phyloP scores from a whole-genome alignment of 345 rosid species.

The Gossypioides kirkii region DNA sequence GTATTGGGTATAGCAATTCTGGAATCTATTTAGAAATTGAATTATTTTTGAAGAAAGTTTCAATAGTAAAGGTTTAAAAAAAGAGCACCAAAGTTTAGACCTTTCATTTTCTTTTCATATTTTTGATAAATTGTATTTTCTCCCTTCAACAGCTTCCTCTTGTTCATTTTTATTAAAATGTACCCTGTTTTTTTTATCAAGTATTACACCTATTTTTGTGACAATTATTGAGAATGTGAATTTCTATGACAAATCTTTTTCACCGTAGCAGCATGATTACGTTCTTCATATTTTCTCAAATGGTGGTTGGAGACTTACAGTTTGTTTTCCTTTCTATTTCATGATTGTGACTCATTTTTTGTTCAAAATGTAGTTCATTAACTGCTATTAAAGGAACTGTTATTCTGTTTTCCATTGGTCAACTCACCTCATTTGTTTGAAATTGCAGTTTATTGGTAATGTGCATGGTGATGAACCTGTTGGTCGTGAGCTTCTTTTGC shows the following conservation, averaged over 20 bases:
- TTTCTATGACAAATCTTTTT: not conserved
- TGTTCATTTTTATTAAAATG: not conserved
- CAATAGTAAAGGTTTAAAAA: not conserved
- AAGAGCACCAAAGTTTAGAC: not conserved
- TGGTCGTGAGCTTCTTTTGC: conserved; percentile 76
- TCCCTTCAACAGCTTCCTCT: not conserved
- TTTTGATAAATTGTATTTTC: not conserved
- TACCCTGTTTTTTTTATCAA: not conserved
- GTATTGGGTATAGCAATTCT: not conserved
- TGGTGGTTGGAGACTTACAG: not conserved
- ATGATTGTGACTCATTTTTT: not conserved
- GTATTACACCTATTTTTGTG: not conserved
- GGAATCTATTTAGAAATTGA: not conserved
- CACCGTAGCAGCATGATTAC: not conserved
- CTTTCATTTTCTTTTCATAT: not conserved
- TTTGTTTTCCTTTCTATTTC: not conserved
- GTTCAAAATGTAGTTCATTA: not conserved
- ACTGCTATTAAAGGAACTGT: conserved; percentile 1
- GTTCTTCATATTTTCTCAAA: not conserved
- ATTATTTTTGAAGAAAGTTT: not conserved
- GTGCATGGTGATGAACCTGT: conserved; percentile 98
- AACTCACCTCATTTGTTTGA: conserved; percentile 18
- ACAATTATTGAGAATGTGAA: not conserved
- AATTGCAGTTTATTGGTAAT: conserved; percentile 78
- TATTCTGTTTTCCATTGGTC: not conserved